Base-by-base conservation (phyloP, 805 yeast species). In the Pichia phayaonensis region DNA sequence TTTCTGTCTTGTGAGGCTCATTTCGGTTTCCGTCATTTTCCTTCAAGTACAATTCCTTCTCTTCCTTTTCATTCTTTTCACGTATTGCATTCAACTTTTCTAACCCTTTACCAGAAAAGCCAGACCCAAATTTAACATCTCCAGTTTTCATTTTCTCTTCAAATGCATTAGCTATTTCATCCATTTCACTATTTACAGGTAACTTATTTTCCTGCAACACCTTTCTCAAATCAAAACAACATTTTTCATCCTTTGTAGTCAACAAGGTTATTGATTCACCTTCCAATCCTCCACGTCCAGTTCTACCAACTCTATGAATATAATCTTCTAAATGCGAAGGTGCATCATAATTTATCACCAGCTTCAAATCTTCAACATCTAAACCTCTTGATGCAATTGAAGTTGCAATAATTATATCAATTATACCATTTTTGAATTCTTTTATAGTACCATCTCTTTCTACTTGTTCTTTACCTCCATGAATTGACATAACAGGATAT, bases 321-420 rank as follows among this genome's bases (percentile, higher is more conserved):
- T 94, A 94, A 64, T 94, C 98, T 55, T 95, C 98, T 75, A 90
- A 75, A 53, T 90, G 95, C 55, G 76, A 86, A 0, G 96, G 95
- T 0, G 88, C 76, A 56, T 86, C 90, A 59, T 76, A 86, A 55
- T 94, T 86, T 8, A 94, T 72, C 2, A 94, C 98, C 42, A 90
- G 65, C 51, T 81, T 81, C 24, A 92, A 75, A 22, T 83, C 84
- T 47, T 89, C 86, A n/a, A 94, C 97, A 67, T 94, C 97, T 23
- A 94, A 70, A 0, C 99, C 99, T 54, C 99, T 74, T 0, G 99
- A 96, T 2, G 97, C 89, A 24, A 94, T 86, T 2, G 96, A 94
- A 0, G 99, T 94, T 8, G 97, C 96, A 26, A 94, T 79, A 45
- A 94, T 69, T 1, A 90, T 79, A 49, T 80, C 77, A 4, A 80